phyloP scores from a whole-genome alignment of 768 basidiomycete species.

The Leccinum ochraceum region DNA sequence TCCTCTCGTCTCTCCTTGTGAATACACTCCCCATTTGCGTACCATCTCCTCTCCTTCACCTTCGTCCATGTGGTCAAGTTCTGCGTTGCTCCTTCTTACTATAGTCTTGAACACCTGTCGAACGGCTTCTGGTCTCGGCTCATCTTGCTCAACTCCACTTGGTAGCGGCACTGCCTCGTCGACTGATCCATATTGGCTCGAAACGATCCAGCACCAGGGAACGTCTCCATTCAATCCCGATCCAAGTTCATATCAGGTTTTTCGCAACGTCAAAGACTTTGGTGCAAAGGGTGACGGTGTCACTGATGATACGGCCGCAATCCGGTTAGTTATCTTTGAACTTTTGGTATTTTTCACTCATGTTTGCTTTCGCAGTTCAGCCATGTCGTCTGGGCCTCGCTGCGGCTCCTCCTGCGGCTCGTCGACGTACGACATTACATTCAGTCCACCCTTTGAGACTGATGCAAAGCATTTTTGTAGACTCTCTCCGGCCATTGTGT shows the following conservation, averaged over 20 bases:
- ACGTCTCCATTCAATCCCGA: conserved; percentile 64
- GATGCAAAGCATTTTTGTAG: too few species aligned
- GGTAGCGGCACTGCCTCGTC: conserved; percentile 49
- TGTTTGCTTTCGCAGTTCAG: conserved; percentile 41
- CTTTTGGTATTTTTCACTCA: conserved; percentile 10
- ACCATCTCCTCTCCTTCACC: background rate
- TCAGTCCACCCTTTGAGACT: too few species aligned
- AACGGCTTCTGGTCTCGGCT: conserved; percentile 38
- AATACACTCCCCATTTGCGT: background rate
- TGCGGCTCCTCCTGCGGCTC: conserved; percentile 55
- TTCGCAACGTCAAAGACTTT: conserved; percentile 71
- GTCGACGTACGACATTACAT: conserved; percentile 43
- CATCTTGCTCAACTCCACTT: conserved; percentile 46
- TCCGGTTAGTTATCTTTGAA: conserved; percentile 46
- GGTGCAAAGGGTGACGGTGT: conserved; percentile 61
- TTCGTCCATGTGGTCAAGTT: conserved; percentile 10
- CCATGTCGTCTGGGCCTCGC: conserved; percentile 61
- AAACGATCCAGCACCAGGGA: conserved; percentile 71
- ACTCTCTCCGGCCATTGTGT: too few species aligned
- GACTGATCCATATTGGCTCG: conserved; percentile 60
- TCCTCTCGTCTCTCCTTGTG: background rate
- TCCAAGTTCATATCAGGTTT: conserved; percentile 59
- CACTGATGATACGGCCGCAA: conserved; percentile 74
- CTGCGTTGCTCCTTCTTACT: conserved; percentile 10
- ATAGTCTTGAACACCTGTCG: conserved; percentile 7